Conservation (phyloP, 2,329 filamentous ascomycete species). For the Pseudogymnoascus sp. region DNA sequence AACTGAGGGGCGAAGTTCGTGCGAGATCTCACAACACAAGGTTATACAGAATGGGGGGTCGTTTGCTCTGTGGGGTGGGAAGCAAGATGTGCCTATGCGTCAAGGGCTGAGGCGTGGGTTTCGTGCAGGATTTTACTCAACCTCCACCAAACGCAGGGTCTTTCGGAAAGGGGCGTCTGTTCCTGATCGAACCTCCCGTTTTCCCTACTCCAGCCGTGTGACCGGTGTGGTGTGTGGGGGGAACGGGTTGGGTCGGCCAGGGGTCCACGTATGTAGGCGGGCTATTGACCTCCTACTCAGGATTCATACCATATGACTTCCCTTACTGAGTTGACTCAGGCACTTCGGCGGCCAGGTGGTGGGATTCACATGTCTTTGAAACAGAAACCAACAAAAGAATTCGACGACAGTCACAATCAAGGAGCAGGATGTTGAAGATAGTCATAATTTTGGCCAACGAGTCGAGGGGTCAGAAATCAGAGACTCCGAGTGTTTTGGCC, state of each 20-base stretch:
- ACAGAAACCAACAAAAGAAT: not conserved
- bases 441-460: not conserved
- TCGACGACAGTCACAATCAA: not conserved
- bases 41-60: not conserved
- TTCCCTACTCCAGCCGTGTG: not conserved
- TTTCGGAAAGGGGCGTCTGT: not conserved
- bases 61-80: not conserved
- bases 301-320: not conserved
- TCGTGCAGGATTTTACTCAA: not conserved
- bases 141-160: not conserved
- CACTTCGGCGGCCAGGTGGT: not conserved
- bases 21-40: not conserved
- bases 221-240: not conserved
- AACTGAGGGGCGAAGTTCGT: not conserved
- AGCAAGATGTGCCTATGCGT: not conserved
- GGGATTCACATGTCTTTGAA: not conserved
- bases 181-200: not conserved
- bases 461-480: not conserved
- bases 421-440: not conserved
- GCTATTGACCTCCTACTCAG: not conserved
- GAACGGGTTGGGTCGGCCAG: not conserved
- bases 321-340: not conserved
- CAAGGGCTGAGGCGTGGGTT: not conserved
- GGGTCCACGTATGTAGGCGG: not conserved
- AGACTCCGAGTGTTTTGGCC: not conserved